These are phyloP conservation scores for Cardamine resedifolia DNA, from an alignment of 345 rosid species.

Conservation along the genomic window DNA sequence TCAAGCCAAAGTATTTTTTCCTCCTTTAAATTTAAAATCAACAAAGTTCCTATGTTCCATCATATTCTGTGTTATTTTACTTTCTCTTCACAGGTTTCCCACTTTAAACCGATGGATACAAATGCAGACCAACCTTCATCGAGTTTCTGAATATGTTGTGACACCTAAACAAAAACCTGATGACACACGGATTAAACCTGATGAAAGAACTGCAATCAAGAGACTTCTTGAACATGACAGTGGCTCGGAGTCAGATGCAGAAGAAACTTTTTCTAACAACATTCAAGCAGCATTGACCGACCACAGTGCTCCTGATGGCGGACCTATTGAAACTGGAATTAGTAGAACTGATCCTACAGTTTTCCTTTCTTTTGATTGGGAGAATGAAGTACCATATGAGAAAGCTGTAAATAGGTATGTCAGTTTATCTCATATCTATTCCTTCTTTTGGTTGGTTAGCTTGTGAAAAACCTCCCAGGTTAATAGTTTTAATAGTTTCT, in stretches of 20 bases:
- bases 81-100: slow-evolving; percentile 62
- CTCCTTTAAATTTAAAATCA: slow-evolving; percentile 19
- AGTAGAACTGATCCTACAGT: slow-evolving; percentile 58
- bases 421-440: slow-evolving; percentile 3
- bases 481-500: background rate
- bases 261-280: slow-evolving; percentile 48
- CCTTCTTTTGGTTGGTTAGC: slow-evolving; percentile 14
- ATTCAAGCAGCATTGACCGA: slow-evolving; percentile 45
- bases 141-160: slow-evolving; percentile 89
- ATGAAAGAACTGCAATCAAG: slow-evolving; percentile 63
- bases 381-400: slow-evolving; percentile 84
- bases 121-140: slow-evolving; percentile 93
- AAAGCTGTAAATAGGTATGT: slow-evolving; percentile 81
- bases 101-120: slow-evolving; percentile 98
- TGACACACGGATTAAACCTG: slow-evolving; percentile 52
- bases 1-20: slow-evolving; percentile 15
- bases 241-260: slow-evolving; percentile 76
- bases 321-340: slow-evolving; percentile 44
- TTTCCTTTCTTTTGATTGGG: slow-evolving; percentile 93
- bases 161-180: slow-evolving; percentile 58
- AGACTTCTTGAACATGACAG: slow-evolving; percentile 75
- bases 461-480: slow-evolving; percentile 1
- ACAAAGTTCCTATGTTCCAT: slow-evolving; percentile 22
- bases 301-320: slow-evolving; percentile 48
- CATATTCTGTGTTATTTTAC: slow-evolving; percentile 7